Conservation (phyloP, 352 stramenopile species). For the Phytophthora meadii region DNA sequence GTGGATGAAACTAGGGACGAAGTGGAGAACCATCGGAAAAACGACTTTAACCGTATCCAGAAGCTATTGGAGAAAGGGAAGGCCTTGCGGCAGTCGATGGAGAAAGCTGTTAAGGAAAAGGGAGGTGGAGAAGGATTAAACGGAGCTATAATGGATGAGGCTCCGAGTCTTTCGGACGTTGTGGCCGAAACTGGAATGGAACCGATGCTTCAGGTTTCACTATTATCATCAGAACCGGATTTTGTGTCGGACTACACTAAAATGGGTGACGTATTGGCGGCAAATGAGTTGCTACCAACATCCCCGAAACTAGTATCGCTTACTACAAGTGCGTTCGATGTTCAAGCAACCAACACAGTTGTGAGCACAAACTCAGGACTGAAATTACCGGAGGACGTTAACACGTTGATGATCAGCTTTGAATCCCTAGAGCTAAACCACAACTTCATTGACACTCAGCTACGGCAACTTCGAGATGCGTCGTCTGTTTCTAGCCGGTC, state of each 20-base stretch:
- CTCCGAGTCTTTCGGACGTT: background rate
- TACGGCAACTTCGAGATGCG: constrained; percentile 56
- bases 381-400: background rate
- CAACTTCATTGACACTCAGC: constrained; percentile 39
- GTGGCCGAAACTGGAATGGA: no score
- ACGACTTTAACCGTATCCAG: constrained; percentile 27
- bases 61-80: constrained; percentile 57
- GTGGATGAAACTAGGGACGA: background rate
- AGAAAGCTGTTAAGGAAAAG: constrained; percentile 34
- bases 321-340: background rate
- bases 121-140: background rate
- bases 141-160: background rate
- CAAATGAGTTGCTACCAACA: no score
- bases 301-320: no score
- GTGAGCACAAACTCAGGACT: background rate
- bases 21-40: background rate
- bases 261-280: no score
- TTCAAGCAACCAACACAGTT: background rate
- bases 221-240: no score
- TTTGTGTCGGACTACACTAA: no score
- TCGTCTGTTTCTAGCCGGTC: constrained; percentile 59
- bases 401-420: constrained; percentile 49
- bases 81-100: constrained; percentile 54
- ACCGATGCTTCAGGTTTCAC: no score
- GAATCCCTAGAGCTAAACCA: constrained; percentile 51